A percentile compares a stretch with the other conserved stretches of the same genome.
These are phyloP conservation scores for Mycena epipterygia DNA, from an alignment of 768 basidiomycete genomes.

Conservation along the genomic window DNA sequence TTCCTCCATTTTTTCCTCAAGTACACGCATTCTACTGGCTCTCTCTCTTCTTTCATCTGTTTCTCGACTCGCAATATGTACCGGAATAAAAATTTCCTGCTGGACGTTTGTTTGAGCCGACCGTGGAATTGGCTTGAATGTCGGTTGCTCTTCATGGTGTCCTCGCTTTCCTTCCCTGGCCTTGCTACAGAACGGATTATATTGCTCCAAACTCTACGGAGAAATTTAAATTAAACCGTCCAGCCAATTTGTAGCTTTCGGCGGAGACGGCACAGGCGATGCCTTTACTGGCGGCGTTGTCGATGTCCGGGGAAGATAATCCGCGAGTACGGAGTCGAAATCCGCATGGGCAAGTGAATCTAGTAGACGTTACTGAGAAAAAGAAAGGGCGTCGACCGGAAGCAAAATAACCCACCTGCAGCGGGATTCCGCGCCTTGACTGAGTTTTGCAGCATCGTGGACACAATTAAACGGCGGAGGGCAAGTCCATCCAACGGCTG, in stretches of 20 bases:
- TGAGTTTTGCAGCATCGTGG: slow-evolving; percentile 68
- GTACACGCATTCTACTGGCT: no score
- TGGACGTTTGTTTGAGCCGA: no score
- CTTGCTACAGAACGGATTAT: no score
- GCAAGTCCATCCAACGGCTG: slow-evolving; percentile 74
- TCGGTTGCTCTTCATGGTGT: no score
- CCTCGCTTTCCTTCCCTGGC: no score
- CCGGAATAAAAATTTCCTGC: no score
- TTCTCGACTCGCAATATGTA: no score
- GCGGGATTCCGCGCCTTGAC: slow-evolving; percentile 61
- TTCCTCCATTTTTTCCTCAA: no score
- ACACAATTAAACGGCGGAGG: slow-evolving; percentile 76
- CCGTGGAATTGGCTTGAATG: no score
- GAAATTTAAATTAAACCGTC: slow-evolving; percentile 32
- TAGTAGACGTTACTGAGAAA: slow-evolving; percentile 41
- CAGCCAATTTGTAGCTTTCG: slow-evolving; percentile 41
- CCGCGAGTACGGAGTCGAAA: slow-evolving; percentile 82
- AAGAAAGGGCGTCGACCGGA: background rate
- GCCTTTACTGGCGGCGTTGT: slow-evolving; percentile 38
- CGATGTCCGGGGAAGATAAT: slow-evolving; percentile 67
- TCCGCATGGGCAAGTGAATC: slow-evolving; percentile 59
- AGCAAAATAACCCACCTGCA: slow-evolving; percentile 51
- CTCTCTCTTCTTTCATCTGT: no score
- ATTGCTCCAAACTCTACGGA: background rate
- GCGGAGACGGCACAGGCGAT: slow-evolving; percentile 22